Evolutionary conservation across 805 yeast genomes (phyloP).

Genomic region (Pichia thaimueangensis): DNA sequence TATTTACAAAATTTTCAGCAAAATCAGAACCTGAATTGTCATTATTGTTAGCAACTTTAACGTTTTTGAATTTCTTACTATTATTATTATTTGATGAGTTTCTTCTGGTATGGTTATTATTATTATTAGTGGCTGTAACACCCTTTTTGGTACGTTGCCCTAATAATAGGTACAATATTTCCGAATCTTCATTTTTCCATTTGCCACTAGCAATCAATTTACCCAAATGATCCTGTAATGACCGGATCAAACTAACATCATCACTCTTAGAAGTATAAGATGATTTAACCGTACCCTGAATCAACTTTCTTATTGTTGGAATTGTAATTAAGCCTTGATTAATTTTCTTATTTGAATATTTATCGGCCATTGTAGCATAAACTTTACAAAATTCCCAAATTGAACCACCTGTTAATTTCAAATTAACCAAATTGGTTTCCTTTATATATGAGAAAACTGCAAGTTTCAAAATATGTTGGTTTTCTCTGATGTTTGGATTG

Average conservation of each 20-base stretch:
- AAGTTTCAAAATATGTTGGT: constrained; percentile 42
- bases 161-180: constrained; percentile 38
- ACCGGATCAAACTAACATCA: constrained; percentile 37
- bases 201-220: constrained; percentile 40
- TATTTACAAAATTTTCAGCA: constrained; percentile 48
- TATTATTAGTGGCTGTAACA: constrained; percentile 13
- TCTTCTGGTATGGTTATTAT: constrained; percentile 12
- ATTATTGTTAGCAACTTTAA: constrained; percentile 15
- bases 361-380: constrained; percentile 37
- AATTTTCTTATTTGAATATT: constrained; percentile 13
- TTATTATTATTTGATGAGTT: too few relatives aligned
- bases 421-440: constrained; percentile 45
- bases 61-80: constrained; percentile 12
- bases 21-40: constrained; percentile 27
- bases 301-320: constrained; percentile 41
- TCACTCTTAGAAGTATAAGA: constrained; percentile 44
- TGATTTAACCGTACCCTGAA: constrained; percentile 49
- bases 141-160: constrained; percentile 31
- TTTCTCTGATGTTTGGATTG: constrained; percentile 58
- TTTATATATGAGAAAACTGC: constrained; percentile 47
- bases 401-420: constrained; percentile 52
- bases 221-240: constrained; percentile 49
- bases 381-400: constrained; percentile 60
- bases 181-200: constrained; percentile 41
- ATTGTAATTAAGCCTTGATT: constrained; percentile 29